Percentiles rank a stretch among this genome's conserved stretches.
phyloP scores from a whole-genome alignment of 208 protist species.

The Acanthamoeba comandoni region DNA sequence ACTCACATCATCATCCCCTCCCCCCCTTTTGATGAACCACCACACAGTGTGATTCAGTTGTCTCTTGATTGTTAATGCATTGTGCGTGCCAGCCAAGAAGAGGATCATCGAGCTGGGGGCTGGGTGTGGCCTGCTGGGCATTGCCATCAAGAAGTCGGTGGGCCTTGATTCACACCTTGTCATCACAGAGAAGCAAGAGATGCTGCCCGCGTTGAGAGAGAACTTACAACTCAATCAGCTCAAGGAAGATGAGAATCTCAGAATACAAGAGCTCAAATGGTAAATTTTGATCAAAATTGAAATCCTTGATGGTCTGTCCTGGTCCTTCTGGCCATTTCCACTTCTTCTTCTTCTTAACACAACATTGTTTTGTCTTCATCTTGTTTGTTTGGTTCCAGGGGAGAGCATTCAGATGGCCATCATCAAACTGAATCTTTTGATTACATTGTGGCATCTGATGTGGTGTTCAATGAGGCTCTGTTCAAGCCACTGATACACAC shows the following conservation, averaged over 20 bases:
- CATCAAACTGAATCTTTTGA: slow-evolving; percentile 30
- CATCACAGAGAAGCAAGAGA: slow-evolving; percentile 21
- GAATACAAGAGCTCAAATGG: slow-evolving; percentile 31
- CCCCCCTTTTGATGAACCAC: too few relatives aligned
- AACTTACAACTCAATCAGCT: slow-evolving; percentile 28
- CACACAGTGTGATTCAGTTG: not conserved
- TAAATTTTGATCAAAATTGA: not conserved
- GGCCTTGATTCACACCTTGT: slow-evolving; percentile 21
- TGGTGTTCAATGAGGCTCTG: slow-evolving; percentile 17
- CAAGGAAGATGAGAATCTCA: slow-evolving; percentile 39
- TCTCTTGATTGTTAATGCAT: not conserved
- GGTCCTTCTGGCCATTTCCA: too few relatives aligned
- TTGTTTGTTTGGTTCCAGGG: too few relatives aligned
- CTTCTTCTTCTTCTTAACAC: too few relatives aligned
- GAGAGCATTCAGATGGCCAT: too few relatives aligned
- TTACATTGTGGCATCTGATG: slow-evolving; percentile 29
- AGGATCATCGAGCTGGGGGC: slow-evolving; percentile 51
- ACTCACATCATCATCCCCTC: not conserved
- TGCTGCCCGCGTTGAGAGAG: not conserved
- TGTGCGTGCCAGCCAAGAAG: not conserved
- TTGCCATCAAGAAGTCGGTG: slow-evolving; percentile 35
- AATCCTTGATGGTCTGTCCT: too few relatives aligned
- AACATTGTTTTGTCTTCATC: too few relatives aligned
- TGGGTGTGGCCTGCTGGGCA: not conserved
- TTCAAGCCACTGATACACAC: slow-evolving; percentile 22